These are phyloP conservation scores for Silene coronaria DNA, from an alignment of 179 eudicot species.

Conservation along the genomic window DNA sequence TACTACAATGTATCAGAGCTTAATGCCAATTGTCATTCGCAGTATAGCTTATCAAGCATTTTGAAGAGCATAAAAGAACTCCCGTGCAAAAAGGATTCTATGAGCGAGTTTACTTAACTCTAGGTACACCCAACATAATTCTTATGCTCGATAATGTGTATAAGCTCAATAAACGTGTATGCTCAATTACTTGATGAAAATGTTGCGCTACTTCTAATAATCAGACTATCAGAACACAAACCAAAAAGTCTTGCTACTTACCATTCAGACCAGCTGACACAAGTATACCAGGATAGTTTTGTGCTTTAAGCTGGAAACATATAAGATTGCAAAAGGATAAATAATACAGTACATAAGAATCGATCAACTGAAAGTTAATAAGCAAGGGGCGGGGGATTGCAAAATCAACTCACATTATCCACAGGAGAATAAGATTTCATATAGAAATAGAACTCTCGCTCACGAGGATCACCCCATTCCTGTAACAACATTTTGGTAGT, in stretches of 20 bases:
- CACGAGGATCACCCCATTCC: conserved; percentile 99
- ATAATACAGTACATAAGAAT: neutral
- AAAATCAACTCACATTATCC: conserved; percentile 66
- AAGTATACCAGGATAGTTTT: conserved; percentile 77
- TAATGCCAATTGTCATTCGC: neutral
- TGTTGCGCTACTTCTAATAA: too few species aligned
- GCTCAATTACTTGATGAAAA: too few species aligned
- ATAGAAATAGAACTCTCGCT: conserved; percentile 69
- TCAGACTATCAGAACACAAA: too few species aligned
- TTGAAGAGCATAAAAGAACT: neutral
- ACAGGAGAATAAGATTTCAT: conserved; percentile 98
- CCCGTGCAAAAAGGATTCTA: neutral
- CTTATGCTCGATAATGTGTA: too few species aligned
- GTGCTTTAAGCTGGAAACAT: conserved; percentile 52
- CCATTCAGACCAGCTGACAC: conserved; percentile 89
- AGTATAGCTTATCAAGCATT: neutral
- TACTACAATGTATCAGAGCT: neutral
- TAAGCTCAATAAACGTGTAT: too few species aligned
- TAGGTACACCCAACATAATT: neutral
- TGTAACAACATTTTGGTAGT: conserved; percentile 28
- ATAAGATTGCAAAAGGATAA: conserved; percentile 6
- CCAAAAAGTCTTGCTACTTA: conserved; percentile 29
- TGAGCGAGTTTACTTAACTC: neutral
- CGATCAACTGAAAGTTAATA: neutral
- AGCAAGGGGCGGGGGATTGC: neutral